Conservation (phyloP, 2,329 filamentous ascomycete species). For the Sclerotinia spermophila region DNA sequence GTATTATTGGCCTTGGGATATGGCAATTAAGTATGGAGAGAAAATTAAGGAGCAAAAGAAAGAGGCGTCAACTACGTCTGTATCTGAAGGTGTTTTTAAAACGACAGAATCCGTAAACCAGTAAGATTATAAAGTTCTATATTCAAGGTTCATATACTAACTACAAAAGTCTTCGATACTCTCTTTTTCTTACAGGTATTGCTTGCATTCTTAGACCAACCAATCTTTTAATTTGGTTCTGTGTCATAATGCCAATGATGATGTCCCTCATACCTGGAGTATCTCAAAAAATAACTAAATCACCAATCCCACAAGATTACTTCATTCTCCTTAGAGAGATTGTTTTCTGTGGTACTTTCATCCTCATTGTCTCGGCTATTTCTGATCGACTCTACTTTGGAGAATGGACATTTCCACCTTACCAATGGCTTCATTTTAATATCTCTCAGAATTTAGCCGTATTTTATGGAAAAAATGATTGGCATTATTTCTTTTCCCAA, state of each 20-base stretch:
- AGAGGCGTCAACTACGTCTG: neutral
- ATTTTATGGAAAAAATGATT: conserved; percentile 87
- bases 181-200: conserved; percentile 71
- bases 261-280: conserved; percentile 41
- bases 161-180: conserved; percentile 51
- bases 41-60: neutral
- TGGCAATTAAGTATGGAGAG: conserved; percentile 44
- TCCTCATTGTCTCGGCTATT: conserved; percentile 60
- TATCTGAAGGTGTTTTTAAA: conserved; percentile 23
- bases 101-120: conserved; percentile 36
- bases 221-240: conserved; percentile 80
- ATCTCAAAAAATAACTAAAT: conserved; percentile 36
- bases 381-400: conserved; percentile 79
- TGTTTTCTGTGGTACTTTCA: conserved; percentile 57
- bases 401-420: conserved; percentile 81
- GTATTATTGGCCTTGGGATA: conserved; percentile 81
- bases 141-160: neutral
- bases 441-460: conserved; percentile 80
- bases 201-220: conserved; percentile 87
- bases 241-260: conserved; percentile 56
- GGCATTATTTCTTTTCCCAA: conserved; percentile 91
- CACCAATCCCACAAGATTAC: conserved; percentile 36
- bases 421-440: conserved; percentile 88
- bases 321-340: conserved; percentile 59
- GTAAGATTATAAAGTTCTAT: conserved; percentile 25